Conservation (phyloP, 73 alveolate species). For the Paramecium sonneborni region DNA sequence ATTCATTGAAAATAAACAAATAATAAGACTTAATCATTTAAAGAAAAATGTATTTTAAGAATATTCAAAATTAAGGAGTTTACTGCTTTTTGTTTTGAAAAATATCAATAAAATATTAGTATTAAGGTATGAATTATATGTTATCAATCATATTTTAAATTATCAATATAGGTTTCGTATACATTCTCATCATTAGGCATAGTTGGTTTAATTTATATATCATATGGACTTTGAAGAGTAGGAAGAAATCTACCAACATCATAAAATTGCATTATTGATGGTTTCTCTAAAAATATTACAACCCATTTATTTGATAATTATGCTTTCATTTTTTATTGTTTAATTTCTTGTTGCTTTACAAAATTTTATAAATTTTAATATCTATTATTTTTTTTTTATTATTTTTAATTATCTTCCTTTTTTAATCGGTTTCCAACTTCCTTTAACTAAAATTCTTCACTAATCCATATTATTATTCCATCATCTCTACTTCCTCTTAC, state of each 20-base stretch:
- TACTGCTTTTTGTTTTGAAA: neutral
- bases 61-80: neutral
- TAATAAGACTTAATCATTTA: constrained; percentile 18
- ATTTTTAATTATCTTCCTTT: neutral
- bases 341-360: neutral
- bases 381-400: neutral
- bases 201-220: neutral
- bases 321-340: neutral
- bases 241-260: constrained; percentile 37
- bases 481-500: neutral
- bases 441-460: constrained; percentile 23
- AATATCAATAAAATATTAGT: constrained; percentile 21
- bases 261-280: constrained; percentile 14
- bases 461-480: constrained; percentile 37
- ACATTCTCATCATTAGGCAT: neutral
- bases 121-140: constrained; percentile 17
- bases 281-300: constrained; percentile 32
- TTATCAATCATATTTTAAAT: constrained; percentile 37
- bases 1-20: too few relatives aligned
- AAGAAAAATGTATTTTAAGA: neutral
- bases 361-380: neutral
- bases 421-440: neutral
- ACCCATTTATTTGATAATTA: constrained; percentile 45
- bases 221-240: constrained; percentile 10
- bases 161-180: constrained; percentile 29